These are phyloP conservation scores for Ophiostoma sp. DNA, from an alignment of 2,329 filamentous ascomycete species.

Conservation along the genomic window DNA sequence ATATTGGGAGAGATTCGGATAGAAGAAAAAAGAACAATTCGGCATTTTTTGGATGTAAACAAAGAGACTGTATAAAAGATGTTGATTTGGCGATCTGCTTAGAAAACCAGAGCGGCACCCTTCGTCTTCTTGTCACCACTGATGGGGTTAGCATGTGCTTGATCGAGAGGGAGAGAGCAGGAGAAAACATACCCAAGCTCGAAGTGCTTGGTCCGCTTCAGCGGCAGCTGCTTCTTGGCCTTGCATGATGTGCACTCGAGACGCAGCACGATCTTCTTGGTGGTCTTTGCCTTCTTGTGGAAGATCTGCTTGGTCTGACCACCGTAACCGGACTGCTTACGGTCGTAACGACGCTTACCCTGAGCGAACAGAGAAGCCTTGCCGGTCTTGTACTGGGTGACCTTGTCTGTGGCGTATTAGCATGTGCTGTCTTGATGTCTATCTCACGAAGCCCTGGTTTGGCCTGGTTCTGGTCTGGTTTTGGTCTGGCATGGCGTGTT, in stretches of 20 bases:
- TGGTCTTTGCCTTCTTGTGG: slow-evolving; percentile 99
- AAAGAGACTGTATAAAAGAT: slow-evolving; percentile 15
- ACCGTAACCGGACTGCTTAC: slow-evolving; percentile 98
- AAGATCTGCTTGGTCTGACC: slow-evolving; percentile 99
- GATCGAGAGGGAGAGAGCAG: slow-evolving; percentile 18
- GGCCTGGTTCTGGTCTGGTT: background rate
- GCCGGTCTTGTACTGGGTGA: slow-evolving; percentile 69
- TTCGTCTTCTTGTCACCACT: slow-evolving; percentile 99
- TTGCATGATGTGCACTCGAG: slow-evolving; percentile 98
- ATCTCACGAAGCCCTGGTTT: background rate
- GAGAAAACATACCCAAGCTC: slow-evolving; percentile 78
- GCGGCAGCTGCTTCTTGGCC: slow-evolving; percentile 92
- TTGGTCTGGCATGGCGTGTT: no score
- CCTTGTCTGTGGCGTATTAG: slow-evolving; percentile 51
- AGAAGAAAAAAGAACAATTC: slow-evolving; percentile 17
- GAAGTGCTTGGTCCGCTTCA: slow-evolving; percentile 99
- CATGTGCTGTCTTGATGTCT: background rate
- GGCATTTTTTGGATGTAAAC: slow-evolving; percentile 16
- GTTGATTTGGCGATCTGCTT: slow-evolving; percentile 46
- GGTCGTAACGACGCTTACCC: slow-evolving; percentile 93
- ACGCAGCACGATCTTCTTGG: slow-evolving; percentile 99
- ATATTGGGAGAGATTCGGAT: slow-evolving; percentile 1
- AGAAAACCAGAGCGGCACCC: slow-evolving; percentile 99
- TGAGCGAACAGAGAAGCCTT: slow-evolving; percentile 48
- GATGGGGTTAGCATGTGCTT: slow-evolving; percentile 19